These are phyloP conservation scores for Thraustotheca clavata DNA, from an alignment of 352 stramenopile species.

Conservation along the genomic window DNA sequence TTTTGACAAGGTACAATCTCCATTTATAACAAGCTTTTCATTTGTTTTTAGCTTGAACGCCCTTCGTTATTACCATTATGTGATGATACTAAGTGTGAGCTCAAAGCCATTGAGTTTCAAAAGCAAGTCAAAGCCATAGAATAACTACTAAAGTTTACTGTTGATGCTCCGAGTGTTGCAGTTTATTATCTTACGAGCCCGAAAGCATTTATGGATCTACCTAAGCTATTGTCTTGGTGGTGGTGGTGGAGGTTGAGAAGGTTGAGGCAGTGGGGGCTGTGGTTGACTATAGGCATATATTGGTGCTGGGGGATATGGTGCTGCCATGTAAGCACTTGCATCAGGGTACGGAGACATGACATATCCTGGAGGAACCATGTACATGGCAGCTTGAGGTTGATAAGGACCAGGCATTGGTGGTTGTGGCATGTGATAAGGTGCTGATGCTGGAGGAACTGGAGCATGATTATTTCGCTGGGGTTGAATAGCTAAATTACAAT, in stretches of 20 bases:
- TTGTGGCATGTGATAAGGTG: background rate
- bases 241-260: background rate
- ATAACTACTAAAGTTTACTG: background rate
- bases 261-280: conserved; percentile 1
- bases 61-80: conserved; percentile 28
- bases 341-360: background rate
- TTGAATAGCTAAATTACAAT: conserved; percentile 45
- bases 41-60: background rate
- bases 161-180: background rate
- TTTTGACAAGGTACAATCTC: conserved; percentile 72
- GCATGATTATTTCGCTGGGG: conserved; percentile 21
- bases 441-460: background rate
- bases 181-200: background rate
- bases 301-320: background rate
- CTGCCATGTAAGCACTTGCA: background rate
- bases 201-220: background rate
- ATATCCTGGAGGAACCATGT: conserved; percentile 3
- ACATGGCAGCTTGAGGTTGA: background rate
- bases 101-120: conserved; percentile 24
- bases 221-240: background rate
- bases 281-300: background rate
- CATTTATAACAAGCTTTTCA: background rate
- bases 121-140: conserved; percentile 3
- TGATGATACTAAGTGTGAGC: conserved; percentile 49
- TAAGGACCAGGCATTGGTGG: background rate